Percentiles rank a stretch among this genome's conserved stretches.
Conservation (phyloP, 805 yeast genomes). For the Candida coleopterorum region DNA sequence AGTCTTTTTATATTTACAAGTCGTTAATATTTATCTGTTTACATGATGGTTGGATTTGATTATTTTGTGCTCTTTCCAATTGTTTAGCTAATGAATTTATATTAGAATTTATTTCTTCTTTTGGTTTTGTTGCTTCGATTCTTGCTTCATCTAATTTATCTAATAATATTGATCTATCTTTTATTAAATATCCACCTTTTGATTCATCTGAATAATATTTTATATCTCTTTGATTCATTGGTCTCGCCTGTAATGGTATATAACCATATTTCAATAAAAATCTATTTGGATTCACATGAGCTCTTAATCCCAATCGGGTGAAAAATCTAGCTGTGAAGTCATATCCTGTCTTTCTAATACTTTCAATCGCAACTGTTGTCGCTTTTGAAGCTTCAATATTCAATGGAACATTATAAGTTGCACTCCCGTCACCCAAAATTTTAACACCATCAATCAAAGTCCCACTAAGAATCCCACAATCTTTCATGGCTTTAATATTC, state of each 20-base stretch:
- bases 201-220: conserved; percentile 67
- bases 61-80: conserved; percentile 28
- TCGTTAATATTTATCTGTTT: conserved; percentile 8
- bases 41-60: conserved; percentile 12
- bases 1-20: conserved; percentile 4
- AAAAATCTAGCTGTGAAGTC: conserved; percentile 68
- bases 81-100: conserved; percentile 33
- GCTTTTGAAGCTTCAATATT: conserved; percentile 82
- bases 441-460: conserved; percentile 75
- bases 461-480: conserved; percentile 69
- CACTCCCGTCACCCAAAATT: conserved; percentile 63
- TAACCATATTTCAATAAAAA: conserved; percentile 68
- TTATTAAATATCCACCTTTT: conserved; percentile 69
- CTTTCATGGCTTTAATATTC: conserved; percentile 72
- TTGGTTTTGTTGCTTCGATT: conserved; percentile 13
- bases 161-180: conserved; percentile 34
- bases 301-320: conserved; percentile 57
- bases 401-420: conserved; percentile 51
- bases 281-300: conserved; percentile 71
- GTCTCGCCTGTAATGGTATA: conserved; percentile 80
- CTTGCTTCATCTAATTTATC: conserved; percentile 22
- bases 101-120: conserved; percentile 18
- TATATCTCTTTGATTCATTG: conserved; percentile 76
- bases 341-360: conserved; percentile 72
- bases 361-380: conserved; percentile 63